Evolutionary conservation across 1,284 basidiomycete genomes (phyloP), one percentile per base, ranked within the genome.

Genomic region (Marasmius oreades): DNA sequence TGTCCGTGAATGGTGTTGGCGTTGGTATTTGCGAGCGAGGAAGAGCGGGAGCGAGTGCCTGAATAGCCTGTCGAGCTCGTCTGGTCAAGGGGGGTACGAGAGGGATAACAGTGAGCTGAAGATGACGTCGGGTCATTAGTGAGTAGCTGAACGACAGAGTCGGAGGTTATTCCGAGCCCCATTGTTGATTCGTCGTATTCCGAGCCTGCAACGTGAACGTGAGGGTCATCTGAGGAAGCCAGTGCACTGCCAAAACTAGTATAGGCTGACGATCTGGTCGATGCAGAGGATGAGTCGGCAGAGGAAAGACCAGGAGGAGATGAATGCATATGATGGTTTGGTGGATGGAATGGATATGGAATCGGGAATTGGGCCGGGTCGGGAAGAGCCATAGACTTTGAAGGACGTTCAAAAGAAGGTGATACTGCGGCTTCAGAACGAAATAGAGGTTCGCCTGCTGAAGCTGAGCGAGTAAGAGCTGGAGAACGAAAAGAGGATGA

Each of bases 251-350:
- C 86, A 26, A 81, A 83, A 66, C 77, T 85, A 23, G 86, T 85
- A 66, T 89, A 89, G 10, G 88, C 86, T 8, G 88, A 90, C 2
- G 89, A 90, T 56, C 88, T 81, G 6, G 87, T 83, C 3, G 88
- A 90, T 1, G 79, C 76, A 39, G 85, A 82, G 10, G 86, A 84
- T 1, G 88, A 88, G 52, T 80, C 80, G 42, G 80, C 78, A 3
- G 84, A 86, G 3, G 87, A 89, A 52, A 88, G 80, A 20, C 82
- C 73, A 4, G 82, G 82, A 42, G 76, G 76, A 36, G 73, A 68
- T 5, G 73, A 74, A n/a, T 73, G 70, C 5, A 74, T 69, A 59
- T 75, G 70, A 47, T 76, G 72, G 37, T 73, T 76, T n/a, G 73
- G 71, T 23, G 70, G 70, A 48, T 76, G 78, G 64, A 74, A 79